These are phyloP conservation scores for Paramyrothecium sp. DNA, from an alignment of 2,329 filamentous ascomycete genomes.

Conservation along the genomic window DNA sequence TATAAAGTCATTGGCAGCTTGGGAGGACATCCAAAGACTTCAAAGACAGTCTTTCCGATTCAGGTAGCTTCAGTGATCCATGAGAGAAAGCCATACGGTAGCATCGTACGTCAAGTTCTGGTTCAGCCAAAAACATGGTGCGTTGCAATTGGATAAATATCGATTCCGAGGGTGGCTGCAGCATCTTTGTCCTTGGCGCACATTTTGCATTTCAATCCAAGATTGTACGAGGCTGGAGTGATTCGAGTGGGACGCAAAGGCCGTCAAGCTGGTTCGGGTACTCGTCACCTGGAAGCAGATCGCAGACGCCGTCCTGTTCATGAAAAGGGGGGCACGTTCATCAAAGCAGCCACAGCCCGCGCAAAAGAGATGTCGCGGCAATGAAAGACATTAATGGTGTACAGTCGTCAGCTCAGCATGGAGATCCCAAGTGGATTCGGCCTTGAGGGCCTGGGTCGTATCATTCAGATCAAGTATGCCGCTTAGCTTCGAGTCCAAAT, in stretches of 20 bases:
- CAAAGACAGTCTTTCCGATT: too few relatives aligned
- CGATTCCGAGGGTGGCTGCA: neutral
- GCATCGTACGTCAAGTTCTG: neutral
- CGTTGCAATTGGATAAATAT: neutral
- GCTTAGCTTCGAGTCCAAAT: constrained; percentile 11
- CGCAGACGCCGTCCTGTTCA: neutral
- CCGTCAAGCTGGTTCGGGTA: neutral
- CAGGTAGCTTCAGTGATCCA: neutral
- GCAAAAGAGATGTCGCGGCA: constrained; percentile 2
- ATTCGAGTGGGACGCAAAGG: neutral
- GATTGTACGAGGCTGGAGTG: neutral
- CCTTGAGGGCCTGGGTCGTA: constrained; percentile 22
- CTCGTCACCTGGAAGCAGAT: neutral
- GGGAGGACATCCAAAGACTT: too few relatives aligned
- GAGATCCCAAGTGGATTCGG: constrained; percentile 23
- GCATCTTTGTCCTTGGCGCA: neutral
- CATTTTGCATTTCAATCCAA: neutral
- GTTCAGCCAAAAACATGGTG: neutral
- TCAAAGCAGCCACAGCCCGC: constrained; percentile 11
- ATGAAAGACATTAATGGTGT: constrained; percentile 22
- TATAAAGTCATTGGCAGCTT: too few relatives aligned
- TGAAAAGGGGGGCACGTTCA: constrained; percentile 14
- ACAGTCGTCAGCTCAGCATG: constrained; percentile 27
- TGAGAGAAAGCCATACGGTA: neutral
- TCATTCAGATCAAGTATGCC: constrained; percentile 34